Percentiles rank a stretch among this genome's conserved stretches.
phyloP scores from a whole-genome alignment of 192 early-diverging fungal species.

The Lobosporangium transversale region DNA sequence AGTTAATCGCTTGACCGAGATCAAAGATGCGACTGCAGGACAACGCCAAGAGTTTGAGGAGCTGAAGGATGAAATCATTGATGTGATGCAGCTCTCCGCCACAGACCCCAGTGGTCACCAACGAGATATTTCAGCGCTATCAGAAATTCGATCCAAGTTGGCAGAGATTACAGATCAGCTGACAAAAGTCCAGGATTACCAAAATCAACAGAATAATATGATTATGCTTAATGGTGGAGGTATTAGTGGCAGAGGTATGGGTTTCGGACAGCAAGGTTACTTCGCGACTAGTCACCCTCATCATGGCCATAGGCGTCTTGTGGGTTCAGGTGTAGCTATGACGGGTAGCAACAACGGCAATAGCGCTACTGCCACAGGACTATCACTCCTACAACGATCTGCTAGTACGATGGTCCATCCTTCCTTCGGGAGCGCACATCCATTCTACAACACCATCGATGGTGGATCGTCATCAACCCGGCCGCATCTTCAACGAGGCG shows the following conservation, averaged over 20 bases:
- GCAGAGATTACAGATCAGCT: conserved; percentile 38
- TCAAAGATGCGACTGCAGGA: conserved; percentile 39
- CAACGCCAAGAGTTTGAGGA: conserved; percentile 51
- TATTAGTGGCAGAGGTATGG: neutral
- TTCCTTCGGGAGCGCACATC: conserved; percentile 4
- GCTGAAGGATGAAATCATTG: conserved; percentile 52
- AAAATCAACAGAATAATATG: neutral
- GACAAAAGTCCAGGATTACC: conserved; percentile 24
- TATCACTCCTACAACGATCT: conserved; percentile 39
- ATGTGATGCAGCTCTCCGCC: conserved; percentile 49
- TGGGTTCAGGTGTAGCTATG: too few relatives aligned
- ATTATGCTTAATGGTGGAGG: neutral
- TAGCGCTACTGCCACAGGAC: conserved; percentile 26
- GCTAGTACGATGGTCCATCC: conserved; percentile 37
- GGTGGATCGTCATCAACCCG: conserved; percentile 25
- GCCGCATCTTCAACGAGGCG: conserved; percentile 15
- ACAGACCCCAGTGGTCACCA: conserved; percentile 43
- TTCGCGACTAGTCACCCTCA: neutral
- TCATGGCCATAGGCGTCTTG: neutral
- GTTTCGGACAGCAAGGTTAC: neutral
- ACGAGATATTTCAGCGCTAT: conserved; percentile 35
- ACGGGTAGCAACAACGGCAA: neutral
- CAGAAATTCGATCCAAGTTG: conserved; percentile 43
- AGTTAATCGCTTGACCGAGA: conserved; percentile 27
- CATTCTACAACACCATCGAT: conserved; percentile 27